Percentiles rank a stretch among this genome's conserved stretches.
Conservation (phyloP, 139 green algal species). For the Haematococcus sp. region DNA sequence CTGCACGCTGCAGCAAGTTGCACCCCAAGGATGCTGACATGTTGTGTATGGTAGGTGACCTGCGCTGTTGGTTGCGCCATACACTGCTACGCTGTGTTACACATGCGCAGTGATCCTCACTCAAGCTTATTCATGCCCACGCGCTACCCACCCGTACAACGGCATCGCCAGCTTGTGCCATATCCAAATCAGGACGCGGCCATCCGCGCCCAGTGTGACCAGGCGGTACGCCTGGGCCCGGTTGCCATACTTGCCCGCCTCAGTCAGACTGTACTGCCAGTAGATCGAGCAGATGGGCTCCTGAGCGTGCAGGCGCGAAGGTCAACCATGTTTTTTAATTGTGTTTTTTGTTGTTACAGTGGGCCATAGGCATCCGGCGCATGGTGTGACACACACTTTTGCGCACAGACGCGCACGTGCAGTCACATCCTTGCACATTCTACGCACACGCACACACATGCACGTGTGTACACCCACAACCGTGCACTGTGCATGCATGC, state of each 20-base stretch:
- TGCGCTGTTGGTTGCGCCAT: no score
- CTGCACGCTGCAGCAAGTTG: not conserved
- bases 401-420: not conserved
- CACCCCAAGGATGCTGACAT: not conserved
- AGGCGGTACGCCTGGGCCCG: conserved; percentile 56
- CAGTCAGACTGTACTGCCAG: conserved; percentile 32
- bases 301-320: conserved; percentile 5
- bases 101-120: not conserved
- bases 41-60: no score
- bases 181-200: conserved; percentile 60
- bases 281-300: conserved; percentile 44
- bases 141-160: conserved; percentile 43
- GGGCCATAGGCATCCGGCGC: no score
- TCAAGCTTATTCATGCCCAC: not conserved
- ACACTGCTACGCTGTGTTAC: not conserved
- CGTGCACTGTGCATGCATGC: no score
- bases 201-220: conserved; percentile 60
- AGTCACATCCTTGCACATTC: conserved; percentile 4
- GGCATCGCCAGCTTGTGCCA: conserved; percentile 53
- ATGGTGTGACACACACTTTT: no score
- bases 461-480: no score
- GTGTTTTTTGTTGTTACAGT: no score
- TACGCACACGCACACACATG: not conserved
- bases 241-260: conserved; percentile 31
- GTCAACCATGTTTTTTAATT: no score